These are phyloP conservation scores for Neofusicoccum kwambonambiense DNA, from an alignment of 2,329 filamentous ascomycete genomes.

Conservation along the genomic window DNA sequence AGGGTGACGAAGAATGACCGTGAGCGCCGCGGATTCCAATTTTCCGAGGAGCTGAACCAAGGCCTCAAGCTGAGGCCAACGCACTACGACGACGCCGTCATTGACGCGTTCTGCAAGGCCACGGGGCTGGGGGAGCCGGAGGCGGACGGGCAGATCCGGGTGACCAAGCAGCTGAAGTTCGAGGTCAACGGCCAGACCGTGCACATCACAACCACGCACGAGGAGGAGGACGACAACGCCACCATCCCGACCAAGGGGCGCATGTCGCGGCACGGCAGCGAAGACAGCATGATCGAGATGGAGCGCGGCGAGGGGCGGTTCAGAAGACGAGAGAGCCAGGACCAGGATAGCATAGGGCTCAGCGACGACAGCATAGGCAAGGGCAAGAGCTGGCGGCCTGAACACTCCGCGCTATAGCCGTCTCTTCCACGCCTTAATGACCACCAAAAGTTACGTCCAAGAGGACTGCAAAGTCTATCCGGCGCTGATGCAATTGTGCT, in stretches of 20 bases:
- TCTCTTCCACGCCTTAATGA: not conserved
- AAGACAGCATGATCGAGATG: conserved; percentile 13
- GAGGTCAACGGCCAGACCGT: conserved; percentile 11
- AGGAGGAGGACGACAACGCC: not conserved
- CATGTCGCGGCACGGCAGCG: not conserved
- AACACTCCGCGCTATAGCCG: not conserved
- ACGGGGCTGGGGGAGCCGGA: not conserved
- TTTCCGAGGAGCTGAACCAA: not conserved
- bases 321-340: not conserved
- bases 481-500: no score
- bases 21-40: conserved; percentile 4
- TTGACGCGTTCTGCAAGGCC: conserved; percentile 1
- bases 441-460: not conserved
- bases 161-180: not conserved
- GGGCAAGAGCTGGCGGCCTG: not conserved
- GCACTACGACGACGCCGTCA: conserved; percentile 1
- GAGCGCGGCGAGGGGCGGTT: conserved; percentile 1
- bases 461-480: no score
- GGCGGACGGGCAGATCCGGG: not conserved
- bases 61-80: not conserved
- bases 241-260: not conserved
- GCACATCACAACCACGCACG: not conserved
- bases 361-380: not conserved
- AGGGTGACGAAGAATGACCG: conserved; percentile 14
- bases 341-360: not conserved